Conservation (phyloP, 2,329 filamentous ascomycete species). For the Periconia digitata region DNA sequence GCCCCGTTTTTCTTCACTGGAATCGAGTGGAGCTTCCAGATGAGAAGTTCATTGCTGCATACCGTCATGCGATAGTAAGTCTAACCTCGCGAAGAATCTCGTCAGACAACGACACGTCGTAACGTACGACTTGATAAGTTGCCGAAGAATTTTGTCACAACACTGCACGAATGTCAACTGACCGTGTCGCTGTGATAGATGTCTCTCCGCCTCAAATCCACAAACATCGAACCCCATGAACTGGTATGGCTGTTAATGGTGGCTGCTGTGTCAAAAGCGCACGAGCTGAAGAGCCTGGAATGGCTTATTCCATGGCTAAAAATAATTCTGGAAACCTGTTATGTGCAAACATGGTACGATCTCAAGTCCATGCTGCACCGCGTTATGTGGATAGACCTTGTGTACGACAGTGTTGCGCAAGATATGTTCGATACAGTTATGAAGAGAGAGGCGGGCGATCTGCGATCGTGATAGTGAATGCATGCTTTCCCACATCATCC, state of each 20-base stretch:
- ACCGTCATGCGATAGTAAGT: background rate
- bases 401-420: background rate
- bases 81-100: no score
- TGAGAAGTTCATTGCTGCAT: constrained; percentile 10
- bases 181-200: no score
- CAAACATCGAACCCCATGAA: constrained; percentile 1
- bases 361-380: background rate
- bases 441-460: no score
- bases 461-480: no score
- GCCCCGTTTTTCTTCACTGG: constrained; percentile 47
- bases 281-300: background rate
- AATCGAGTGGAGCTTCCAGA: constrained; percentile 22
- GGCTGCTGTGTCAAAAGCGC: constrained; percentile 5
- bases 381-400: background rate
- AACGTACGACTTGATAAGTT: no score
- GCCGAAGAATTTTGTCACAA: no score
- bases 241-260: constrained; percentile 22
- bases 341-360: background rate
- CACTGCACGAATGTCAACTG: no score
- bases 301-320: background rate
- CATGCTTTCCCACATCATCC: no score
- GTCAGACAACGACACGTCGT: no score
- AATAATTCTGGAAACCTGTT: background rate
- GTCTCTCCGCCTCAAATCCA: background rate
- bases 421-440: no score